Conservation (phyloP, 345 rosid species). For the Sonneratia caseolaris region DNA sequence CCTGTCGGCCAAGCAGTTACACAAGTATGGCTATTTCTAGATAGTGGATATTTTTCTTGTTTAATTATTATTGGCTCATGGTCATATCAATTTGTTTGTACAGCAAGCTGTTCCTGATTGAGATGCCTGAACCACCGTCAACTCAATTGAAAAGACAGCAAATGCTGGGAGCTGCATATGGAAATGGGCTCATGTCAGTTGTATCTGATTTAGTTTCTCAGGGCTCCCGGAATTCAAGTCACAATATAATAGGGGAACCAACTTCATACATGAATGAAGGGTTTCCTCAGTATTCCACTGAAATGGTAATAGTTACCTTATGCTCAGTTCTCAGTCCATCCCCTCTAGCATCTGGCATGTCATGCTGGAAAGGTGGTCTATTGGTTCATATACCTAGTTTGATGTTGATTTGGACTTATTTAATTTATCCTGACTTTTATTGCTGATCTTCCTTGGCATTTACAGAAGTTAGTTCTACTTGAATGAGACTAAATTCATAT, state of each 20-base stretch:
- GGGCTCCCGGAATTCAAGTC: not conserved
- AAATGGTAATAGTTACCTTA: not conserved
- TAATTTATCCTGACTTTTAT: not conserved
- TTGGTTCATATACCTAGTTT: not conserved
- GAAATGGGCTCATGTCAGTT: not conserved
- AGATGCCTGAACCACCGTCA: not conserved
- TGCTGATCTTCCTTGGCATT: not conserved
- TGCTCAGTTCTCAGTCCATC: not conserved
- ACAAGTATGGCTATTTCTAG: not conserved
- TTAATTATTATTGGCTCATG: not conserved
- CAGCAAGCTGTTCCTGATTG: not conserved
- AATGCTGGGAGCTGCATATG: not conserved
- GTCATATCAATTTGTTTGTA: not conserved
- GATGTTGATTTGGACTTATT: not conserved
- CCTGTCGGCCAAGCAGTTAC: not conserved
- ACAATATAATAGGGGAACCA: not conserved
- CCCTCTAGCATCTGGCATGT: not conserved
- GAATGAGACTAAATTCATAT: not conserved
- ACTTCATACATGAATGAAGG: not conserved
- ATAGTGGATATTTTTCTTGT: not conserved
- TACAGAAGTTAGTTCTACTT: not conserved
- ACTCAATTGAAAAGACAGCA: not conserved
- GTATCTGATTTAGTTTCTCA: constrained; percentile 1
- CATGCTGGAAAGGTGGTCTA: not conserved
- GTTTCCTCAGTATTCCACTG: not conserved